phyloP scores from a whole-genome alignment of 2,329 filamentous ascomycete genomes.

The Nigrospora sphaerica region DNA sequence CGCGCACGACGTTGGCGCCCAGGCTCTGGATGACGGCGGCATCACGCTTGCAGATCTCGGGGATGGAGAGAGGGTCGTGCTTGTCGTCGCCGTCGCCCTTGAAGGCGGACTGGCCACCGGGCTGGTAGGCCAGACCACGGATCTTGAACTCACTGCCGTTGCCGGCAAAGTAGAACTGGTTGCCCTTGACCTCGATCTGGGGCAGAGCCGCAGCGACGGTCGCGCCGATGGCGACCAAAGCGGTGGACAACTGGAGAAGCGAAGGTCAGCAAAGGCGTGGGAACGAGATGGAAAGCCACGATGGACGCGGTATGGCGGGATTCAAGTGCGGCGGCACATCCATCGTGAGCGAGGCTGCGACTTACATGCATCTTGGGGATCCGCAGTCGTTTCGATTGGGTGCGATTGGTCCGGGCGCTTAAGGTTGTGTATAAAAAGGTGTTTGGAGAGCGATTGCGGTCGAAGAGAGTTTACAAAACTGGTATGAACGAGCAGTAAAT shows the following conservation, averaged over 20 bases:
- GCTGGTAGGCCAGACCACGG: slow-evolving; percentile 58
- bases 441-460: no score
- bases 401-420: no score
- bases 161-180: slow-evolving; percentile 38
- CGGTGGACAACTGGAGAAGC: slow-evolving; percentile 23
- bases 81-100: slow-evolving; percentile 30
- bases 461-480: no score
- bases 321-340: no score
- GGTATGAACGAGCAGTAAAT: no score
- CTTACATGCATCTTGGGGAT: no score
- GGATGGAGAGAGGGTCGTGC: slow-evolving; percentile 46
- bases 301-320: no score
- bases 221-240: slow-evolving; percentile 41
- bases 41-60: slow-evolving; percentile 49
- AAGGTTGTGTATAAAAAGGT: no score
- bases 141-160: slow-evolving; percentile 56
- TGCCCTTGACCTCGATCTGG: slow-evolving; percentile 44
- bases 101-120: slow-evolving; percentile 53
- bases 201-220: slow-evolving; percentile 44
- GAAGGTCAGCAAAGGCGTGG: no score
- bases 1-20: slow-evolving; percentile 56
- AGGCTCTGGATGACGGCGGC: slow-evolving; percentile 55
- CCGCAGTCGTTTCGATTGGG: no score
- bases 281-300: no score
- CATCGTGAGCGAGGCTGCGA: no score